A percentile compares a stretch with the other conserved stretches of the same genome.
These are phyloP conservation scores for Endoconidiophora polonica DNA, from an alignment of 2,329 filamentous ascomycete genomes.

Conservation along the genomic window DNA sequence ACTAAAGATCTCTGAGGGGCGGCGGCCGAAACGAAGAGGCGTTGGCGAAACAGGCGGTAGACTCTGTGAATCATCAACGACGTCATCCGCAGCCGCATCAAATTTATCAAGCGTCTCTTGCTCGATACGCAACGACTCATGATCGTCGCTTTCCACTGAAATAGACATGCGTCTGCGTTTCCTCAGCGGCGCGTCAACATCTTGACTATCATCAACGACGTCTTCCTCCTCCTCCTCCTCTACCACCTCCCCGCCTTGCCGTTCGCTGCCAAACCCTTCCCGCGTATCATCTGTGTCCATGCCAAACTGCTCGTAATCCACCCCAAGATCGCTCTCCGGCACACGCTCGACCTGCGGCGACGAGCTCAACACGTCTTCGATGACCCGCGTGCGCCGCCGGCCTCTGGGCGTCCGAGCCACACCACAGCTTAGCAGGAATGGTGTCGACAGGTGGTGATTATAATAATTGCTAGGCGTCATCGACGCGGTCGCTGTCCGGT, in stretches of 20 bases:
- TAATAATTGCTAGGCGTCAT: no score
- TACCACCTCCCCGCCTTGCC: neutral
- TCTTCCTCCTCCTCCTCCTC: conserved; percentile 21
- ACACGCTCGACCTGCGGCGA: conserved; percentile 2
- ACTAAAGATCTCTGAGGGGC: no score
- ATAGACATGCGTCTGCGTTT: conserved; percentile 6
- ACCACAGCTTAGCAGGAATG: no score
- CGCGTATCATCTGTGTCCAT: neutral
- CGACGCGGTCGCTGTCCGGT: no score
- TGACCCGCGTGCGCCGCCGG: no score
- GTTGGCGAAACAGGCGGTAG: neutral
- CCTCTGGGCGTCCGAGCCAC: no score
- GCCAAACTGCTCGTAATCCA: conserved; percentile 13
- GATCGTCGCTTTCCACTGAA: neutral
- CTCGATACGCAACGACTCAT: neutral
- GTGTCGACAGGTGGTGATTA: no score
- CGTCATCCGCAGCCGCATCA: neutral
- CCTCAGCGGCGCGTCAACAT: conserved; percentile 7
- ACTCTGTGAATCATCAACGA: neutral
- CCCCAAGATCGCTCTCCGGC: conserved; percentile 15
- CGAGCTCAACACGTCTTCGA: neutral
- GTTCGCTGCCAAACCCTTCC: neutral
- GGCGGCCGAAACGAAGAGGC: no score
- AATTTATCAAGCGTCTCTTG: no score
- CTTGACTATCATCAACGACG: conserved; percentile 15